Evolutionary conservation across 1,284 basidiomycete genomes (phyloP), one percentile per base, ranked within the genome.

Genomic region (Mycosarcoma maydis): DNA sequence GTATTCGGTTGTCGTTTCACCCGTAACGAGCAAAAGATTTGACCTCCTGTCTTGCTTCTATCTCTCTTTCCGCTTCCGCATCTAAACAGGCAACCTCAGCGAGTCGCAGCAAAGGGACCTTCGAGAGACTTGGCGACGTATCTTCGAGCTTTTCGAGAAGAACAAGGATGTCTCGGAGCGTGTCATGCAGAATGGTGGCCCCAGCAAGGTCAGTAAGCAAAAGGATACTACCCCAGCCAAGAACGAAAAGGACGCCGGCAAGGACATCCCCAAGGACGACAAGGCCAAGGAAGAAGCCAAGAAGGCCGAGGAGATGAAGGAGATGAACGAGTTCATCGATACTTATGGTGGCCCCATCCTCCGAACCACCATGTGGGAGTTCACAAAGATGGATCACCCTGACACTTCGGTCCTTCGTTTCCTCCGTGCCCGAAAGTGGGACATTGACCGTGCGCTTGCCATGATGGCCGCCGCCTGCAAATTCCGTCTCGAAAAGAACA

Each of bases 401-500:
- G 81, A 82, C 52, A 69, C 68, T 39, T 72, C 79, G 22, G 34
- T 78, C 41, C 72, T 82, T 29, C 77, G 81, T 38, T 82, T 82
- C 68, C 64, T 82, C 39, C 77, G 81, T 53, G 81, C 81, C 27
- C 74, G 81, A 47, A 79, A 79, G 61, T 82, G 75, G 74, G 79
- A 82, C 55, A 61, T 82, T 7, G 75, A 80, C 67, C 61, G 77
- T n/a, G 78, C 81, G 6, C 72, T 82, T 26, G 77, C 71, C 53
- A 82, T 82, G 81, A 49, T 75, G 29, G 69, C 77, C 26, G 78
- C 78, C 34, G 78, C 77, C 30, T 58, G 81, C 44, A 78, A 81
- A 67, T 82, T 82, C 76, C 80, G 81, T 52, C 68, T 80, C 37
- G 81, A 82, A 39, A 76, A 74, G 48, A 70, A 81, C 49, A 59